Percentiles rank a stretch among this genome's conserved stretches.
These are phyloP conservation scores for Lentinus tigrinus DNA, from an alignment of 768 basidiomycete species.

Conservation along the genomic window DNA sequence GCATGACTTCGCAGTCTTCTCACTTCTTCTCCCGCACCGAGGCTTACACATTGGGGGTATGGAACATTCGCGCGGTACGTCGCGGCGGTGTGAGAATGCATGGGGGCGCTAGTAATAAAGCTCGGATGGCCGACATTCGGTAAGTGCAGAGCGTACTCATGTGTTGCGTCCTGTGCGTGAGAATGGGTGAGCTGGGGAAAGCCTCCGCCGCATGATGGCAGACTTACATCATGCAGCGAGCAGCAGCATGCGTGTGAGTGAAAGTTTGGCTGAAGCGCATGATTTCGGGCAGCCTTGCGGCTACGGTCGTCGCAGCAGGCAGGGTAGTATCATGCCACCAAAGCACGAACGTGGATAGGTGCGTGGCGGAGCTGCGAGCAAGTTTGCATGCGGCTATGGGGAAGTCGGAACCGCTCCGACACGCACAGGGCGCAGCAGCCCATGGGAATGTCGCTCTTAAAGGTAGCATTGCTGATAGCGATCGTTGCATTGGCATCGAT, in stretches of 20 bases:
- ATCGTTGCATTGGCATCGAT: constrained; percentile 6
- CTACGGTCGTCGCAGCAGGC: neutral
- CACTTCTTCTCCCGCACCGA: constrained; percentile 17
- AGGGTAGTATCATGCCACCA: neutral
- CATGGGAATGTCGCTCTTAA: constrained; percentile 8
- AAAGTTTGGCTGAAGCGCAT: neutral
- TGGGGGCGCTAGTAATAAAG: constrained; percentile 2
- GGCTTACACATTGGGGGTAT: neutral
- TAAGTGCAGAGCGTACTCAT: constrained; percentile 1
- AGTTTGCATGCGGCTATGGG: neutral
- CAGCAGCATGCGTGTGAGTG: neutral
- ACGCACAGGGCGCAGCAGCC: constrained; percentile 3
- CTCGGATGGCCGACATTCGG: constrained; percentile 11
- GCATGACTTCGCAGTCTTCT: constrained; percentile 10
- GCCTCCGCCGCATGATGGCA: constrained; percentile 1
- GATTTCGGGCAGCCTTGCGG: neutral
- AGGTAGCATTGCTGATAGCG: neutral
- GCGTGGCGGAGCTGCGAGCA: neutral
- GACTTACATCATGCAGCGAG: neutral
- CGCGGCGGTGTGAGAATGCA: constrained; percentile 1
- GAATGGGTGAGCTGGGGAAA: neutral
- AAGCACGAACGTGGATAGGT: neutral
- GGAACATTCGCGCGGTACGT: constrained; percentile 12
- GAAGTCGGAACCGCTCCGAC: constrained; percentile 8
- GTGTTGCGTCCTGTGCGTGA: constrained; percentile 2